phyloP scores from a whole-genome alignment of 2,329 filamentous ascomycete species.

The Allantophomopsis cytisporea region DNA sequence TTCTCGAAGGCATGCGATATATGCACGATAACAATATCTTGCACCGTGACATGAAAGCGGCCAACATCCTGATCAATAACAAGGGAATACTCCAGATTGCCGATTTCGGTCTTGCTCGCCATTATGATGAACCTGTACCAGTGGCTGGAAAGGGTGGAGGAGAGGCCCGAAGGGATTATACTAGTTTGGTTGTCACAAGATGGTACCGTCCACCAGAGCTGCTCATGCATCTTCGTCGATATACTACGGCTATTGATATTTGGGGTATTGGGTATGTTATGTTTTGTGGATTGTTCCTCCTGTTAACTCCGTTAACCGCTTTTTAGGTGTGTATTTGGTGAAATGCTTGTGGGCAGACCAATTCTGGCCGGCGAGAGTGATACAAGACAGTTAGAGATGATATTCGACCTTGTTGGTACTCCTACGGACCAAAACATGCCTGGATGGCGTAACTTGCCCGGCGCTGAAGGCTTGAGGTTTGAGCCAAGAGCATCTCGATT shows the following conservation, averaged over 20 bases:
- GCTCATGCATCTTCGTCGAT: constrained; percentile 72
- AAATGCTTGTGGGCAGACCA: constrained; percentile 90
- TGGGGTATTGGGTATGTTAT: constrained; percentile 82
- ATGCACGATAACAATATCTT: constrained; percentile 82
- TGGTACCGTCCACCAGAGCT: constrained; percentile 97
- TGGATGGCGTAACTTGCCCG: constrained; percentile 71
- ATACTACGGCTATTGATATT: constrained; percentile 96
- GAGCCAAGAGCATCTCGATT: too few species aligned
- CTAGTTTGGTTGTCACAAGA: constrained; percentile 86
- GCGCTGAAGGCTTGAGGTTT: constrained; percentile 56
- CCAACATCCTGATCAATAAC: constrained; percentile 94
- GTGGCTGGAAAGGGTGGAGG: constrained; percentile 67
- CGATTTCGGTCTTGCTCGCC: constrained; percentile 87
- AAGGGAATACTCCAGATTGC: constrained; percentile 88
- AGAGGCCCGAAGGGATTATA: constrained; percentile 81
- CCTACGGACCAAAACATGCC: constrained; percentile 90
- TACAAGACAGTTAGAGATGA: constrained; percentile 77
- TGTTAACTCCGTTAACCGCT: neutral
- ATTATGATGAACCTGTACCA: constrained; percentile 79
- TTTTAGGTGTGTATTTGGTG: constrained; percentile 82
- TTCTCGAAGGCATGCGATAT: constrained; percentile 81
- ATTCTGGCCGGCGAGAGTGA: constrained; percentile 88
- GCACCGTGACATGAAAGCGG: constrained; percentile 97
- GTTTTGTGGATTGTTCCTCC: neutral
- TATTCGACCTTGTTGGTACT: constrained; percentile 84